Percentiles rank a stretch among this genome's conserved stretches.
These are phyloP conservation scores for Pichia sp. DNA, from an alignment of 1,139 yeast species.

Conservation along the genomic window DNA sequence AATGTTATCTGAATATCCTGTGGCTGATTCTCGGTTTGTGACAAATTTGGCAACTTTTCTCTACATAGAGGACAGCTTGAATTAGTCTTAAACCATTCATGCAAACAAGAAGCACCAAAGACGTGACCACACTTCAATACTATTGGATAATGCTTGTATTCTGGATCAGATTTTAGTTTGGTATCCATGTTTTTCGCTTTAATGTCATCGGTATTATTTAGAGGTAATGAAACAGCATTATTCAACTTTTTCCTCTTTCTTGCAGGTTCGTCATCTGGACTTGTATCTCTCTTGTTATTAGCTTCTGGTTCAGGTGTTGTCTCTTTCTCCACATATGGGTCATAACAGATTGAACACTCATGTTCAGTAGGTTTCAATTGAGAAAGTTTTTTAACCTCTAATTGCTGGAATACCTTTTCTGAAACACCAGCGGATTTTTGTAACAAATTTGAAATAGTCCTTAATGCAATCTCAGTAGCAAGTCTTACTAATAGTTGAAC, in stretches of 20 bases:
- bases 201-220: not conserved
- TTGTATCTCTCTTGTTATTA: conserved; percentile 3
- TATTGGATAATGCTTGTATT: conserved; percentile 51
- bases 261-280: conserved; percentile 6
- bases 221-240: conserved; percentile 14
- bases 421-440: conserved; percentile 44
- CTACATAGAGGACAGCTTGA: conserved; percentile 30
- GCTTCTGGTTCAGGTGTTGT: conserved; percentile 13
- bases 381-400: conserved; percentile 30
- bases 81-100: conserved; percentile 29
- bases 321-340: conserved; percentile 35
- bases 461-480: conserved; percentile 64
- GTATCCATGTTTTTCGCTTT: not conserved
- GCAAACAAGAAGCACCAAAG: conserved; percentile 29
- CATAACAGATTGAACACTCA: conserved; percentile 65
- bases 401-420: conserved; percentile 41
- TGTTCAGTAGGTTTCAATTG: conserved; percentile 31
- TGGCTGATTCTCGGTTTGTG: conserved; percentile 9
- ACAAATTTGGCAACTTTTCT: conserved; percentile 18
- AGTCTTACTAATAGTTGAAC: conserved; percentile 52
- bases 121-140: conserved; percentile 63
- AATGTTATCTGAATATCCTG: conserved; percentile 27
- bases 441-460: conserved; percentile 45
- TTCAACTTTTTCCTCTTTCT: conserved; percentile 12
- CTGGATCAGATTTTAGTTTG: not conserved